These are phyloP conservation scores for Intubia oerlemansii DNA, from an alignment of 2,329 filamentous ascomycete species.

Conservation along the genomic window DNA sequence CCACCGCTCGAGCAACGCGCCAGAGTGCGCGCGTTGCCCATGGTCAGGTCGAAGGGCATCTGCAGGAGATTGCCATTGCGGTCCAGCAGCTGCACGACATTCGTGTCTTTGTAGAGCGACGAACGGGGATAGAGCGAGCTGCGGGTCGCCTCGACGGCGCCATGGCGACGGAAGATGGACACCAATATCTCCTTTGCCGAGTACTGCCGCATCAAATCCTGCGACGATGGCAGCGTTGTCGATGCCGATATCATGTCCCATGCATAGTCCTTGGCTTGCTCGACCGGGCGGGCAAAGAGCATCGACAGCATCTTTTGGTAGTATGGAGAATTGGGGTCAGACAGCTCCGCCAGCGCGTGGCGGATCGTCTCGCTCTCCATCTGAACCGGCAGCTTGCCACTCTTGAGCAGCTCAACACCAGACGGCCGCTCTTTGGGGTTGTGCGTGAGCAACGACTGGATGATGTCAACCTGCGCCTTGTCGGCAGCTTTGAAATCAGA, in stretches of 20 bases:
- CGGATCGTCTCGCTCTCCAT: conserved; percentile 85
- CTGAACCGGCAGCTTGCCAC: conserved; percentile 70
- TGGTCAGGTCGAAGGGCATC: conserved; percentile 79
- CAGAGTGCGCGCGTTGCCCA: conserved; percentile 70
- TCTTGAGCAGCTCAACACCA: conserved; percentile 61
- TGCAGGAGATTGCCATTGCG: conserved; percentile 73
- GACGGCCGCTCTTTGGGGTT: conserved; percentile 66
- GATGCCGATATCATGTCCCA: conserved; percentile 46
- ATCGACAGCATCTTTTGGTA: conserved; percentile 79
- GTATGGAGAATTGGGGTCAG: conserved; percentile 67
- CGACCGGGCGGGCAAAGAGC: conserved; percentile 56
- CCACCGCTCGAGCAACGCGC: conserved; percentile 42
- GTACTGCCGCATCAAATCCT: conserved; percentile 46
- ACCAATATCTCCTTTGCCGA: conserved; percentile 55
- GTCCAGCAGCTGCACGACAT: conserved; percentile 64
- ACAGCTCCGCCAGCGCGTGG: conserved; percentile 59
- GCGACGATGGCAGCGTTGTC: conserved; percentile 21
- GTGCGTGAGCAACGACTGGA: conserved; percentile 61
- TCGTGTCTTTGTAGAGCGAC: conserved; percentile 47
- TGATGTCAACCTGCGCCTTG: conserved; percentile 48
- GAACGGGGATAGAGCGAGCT: conserved; percentile 67
- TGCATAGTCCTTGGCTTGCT: conserved; percentile 60
- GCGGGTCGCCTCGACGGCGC: conserved; percentile 61
- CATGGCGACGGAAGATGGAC: conserved; percentile 70
- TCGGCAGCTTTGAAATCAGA: conserved; percentile 46